Conservation (phyloP, 1,139 yeast species). For the Kodamaea sp. region DNA sequence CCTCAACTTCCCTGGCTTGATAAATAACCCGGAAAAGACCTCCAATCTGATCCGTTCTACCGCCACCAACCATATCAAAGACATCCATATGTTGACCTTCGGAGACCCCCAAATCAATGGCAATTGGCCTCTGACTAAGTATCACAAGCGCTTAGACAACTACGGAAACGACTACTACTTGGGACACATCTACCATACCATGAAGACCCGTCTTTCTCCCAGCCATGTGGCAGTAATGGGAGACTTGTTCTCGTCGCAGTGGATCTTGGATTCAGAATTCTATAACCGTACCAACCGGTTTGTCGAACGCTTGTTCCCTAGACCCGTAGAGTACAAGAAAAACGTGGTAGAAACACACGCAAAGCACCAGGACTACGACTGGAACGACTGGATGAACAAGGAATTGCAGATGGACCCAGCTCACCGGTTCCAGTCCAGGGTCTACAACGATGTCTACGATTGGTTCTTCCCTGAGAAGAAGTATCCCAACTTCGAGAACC, state of each 20-base stretch:
- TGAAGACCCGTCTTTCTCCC: conserved; percentile 67
- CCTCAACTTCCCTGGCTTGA: conserved; percentile 34
- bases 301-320: conserved; percentile 61
- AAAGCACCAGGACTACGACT: conserved; percentile 53
- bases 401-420: conserved; percentile 42
- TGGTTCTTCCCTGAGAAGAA: conserved; percentile 52
- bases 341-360: conserved; percentile 48
- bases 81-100: conserved; percentile 70
- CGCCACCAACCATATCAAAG: conserved; percentile 28
- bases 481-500: conserved; percentile 41
- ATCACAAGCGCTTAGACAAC: conserved; percentile 75
- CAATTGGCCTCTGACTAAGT: conserved; percentile 69
- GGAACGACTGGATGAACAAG: conserved; percentile 48
- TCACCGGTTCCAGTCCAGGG: conserved; percentile 49
- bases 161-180: conserved; percentile 85
- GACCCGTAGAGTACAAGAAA: conserved; percentile 50
- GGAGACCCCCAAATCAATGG: conserved; percentile 99
- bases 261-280: conserved; percentile 89
- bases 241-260: conserved; percentile 90
- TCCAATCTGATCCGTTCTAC: conserved; percentile 11
- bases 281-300: conserved; percentile 74
- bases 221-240: conserved; percentile 89
- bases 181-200: conserved; percentile 74
- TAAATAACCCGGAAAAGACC: conserved; percentile 11
- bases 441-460: conserved; percentile 60